Base-by-base conservation (phyloP, 352 stramenopile species). In the Phytophthora sansomeana region DNA sequence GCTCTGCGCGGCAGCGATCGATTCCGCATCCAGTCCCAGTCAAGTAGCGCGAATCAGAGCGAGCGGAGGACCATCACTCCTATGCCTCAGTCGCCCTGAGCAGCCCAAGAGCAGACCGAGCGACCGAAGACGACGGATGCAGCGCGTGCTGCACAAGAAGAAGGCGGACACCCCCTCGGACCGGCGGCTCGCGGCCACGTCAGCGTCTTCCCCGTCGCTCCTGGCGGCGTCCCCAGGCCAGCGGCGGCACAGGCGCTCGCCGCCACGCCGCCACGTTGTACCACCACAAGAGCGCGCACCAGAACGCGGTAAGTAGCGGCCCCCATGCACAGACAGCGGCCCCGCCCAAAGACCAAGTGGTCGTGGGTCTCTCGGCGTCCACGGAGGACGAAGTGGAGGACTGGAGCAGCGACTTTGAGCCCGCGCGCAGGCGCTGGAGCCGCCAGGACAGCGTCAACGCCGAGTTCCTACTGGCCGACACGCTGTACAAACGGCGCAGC, bases 371-470 rank as follows among this genome's bases (percentile, higher is more conserved):
- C 54, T 69, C 84, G 2, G 83, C 86, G 0, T 85, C 83, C 10
- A 68, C 63, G 16, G 83, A 89, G 26, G 86, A 92, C 53, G 86
- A 82, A 29, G 68, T 94, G 1, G 86, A 94, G 60, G 86, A 94
- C 72, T 94, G 86, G 86, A 91, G 73, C 62, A 75, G 72, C 21
- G 86, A 94, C 46, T 87, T 87, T 41, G 38, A 1, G 47, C 10
- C 58, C 48, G 7, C 51, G 66, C 9, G 50, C 67, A 19, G 57
- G 16, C 61, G 79, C 6, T 85, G 78, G 76, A 48, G 77, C 19
- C 72, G 73, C 2, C 69, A 80, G 30, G 75, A 85, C 24, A 83
- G 67, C 53, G 60, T 63, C 10, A 63, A 56, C 8, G 48, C 63
- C 9, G 69, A 79, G 30, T 56, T 64, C 16, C 35, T 66, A 16